Evolutionary conservation across 1,284 basidiomycete species (phyloP).

Genomic region (Austropuccinia psidii): DNA sequence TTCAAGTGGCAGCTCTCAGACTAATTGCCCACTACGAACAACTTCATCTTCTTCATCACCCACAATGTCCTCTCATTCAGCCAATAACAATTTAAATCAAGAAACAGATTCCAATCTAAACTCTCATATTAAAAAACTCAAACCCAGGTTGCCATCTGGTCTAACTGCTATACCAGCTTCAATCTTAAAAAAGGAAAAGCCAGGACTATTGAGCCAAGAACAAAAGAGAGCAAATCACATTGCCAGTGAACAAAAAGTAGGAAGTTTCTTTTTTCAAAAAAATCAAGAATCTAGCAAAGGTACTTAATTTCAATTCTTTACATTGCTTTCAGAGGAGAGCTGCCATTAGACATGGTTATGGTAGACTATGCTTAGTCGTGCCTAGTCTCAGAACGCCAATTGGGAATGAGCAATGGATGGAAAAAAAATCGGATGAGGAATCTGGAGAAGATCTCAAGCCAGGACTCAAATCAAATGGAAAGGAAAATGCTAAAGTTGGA

Average conservation of each 20-base stretch:
- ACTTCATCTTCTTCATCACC: not conserved
- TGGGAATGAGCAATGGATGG: not conserved
- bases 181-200: conserved; percentile 12
- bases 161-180: not conserved
- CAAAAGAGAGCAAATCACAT: conserved; percentile 36
- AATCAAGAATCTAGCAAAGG: not conserved
- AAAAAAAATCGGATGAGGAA: not conserved
- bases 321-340: conserved; percentile 13
- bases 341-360: conserved; percentile 29
- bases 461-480: not conserved
- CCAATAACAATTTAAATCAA: not conserved
- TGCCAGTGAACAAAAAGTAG: conserved; percentile 33
- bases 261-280: not conserved
- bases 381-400: not conserved
- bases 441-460: not conserved
- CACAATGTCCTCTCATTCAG: not conserved
- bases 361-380: conserved; percentile 20
- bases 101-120: not conserved
- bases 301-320: not conserved
- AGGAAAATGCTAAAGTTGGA: not conserved
- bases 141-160: not conserved
- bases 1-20: not conserved
- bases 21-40: not conserved
- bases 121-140: not conserved
- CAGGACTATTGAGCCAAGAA: conserved; percentile 20